phyloP scores from a whole-genome alignment of 805 yeast species.

The Kuraishia capsulata region DNA sequence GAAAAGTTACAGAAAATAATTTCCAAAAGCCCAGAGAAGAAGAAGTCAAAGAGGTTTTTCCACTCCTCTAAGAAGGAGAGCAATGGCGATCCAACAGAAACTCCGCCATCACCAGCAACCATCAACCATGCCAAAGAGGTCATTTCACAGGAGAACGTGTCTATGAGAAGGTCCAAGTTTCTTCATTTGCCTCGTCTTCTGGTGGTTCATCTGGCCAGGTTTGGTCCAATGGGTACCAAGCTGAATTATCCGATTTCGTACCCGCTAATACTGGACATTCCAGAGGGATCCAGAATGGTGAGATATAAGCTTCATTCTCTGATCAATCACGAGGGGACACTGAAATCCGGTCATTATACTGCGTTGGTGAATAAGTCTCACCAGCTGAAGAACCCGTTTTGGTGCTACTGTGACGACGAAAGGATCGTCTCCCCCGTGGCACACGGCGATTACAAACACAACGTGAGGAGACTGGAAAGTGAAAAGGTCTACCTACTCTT shows the following conservation, averaged over 20 bases:
- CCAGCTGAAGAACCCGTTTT: constrained; percentile 36
- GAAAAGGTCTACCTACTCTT: constrained; percentile 63
- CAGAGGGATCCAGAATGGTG: constrained; percentile 9
- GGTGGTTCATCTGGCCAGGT: constrained; percentile 31
- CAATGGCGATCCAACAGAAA: constrained; percentile 9
- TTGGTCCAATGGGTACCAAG: constrained; percentile 38
- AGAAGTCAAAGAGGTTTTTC: constrained; percentile 11
- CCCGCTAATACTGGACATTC: constrained; percentile 43
- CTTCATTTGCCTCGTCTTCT: constrained; percentile 11
- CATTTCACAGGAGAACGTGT: constrained; percentile 16
- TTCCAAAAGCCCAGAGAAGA: constrained; percentile 9
- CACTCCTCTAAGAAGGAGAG: constrained; percentile 22
- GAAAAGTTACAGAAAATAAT: constrained; percentile 16
- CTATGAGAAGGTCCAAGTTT: constrained; percentile 4
- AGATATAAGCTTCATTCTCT: constrained; percentile 51
- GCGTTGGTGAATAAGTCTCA: constrained; percentile 44
- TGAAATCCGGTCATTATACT: constrained; percentile 73
- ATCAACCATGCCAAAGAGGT: constrained; percentile 9
- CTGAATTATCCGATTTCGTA: constrained; percentile 45
- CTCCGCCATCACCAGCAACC: constrained; percentile 6
- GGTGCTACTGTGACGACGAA: constrained; percentile 78
- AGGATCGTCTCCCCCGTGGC: constrained; percentile 31
- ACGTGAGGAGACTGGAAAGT: constrained; percentile 31
- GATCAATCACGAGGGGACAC: constrained; percentile 60
- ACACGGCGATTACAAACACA: constrained; percentile 36